Percentiles rank a stretch among this genome's conserved stretches.
Evolutionary conservation across 768 basidiomycete genomes (phyloP).

Genomic region (Porpolomopsis calyptriformis): DNA sequence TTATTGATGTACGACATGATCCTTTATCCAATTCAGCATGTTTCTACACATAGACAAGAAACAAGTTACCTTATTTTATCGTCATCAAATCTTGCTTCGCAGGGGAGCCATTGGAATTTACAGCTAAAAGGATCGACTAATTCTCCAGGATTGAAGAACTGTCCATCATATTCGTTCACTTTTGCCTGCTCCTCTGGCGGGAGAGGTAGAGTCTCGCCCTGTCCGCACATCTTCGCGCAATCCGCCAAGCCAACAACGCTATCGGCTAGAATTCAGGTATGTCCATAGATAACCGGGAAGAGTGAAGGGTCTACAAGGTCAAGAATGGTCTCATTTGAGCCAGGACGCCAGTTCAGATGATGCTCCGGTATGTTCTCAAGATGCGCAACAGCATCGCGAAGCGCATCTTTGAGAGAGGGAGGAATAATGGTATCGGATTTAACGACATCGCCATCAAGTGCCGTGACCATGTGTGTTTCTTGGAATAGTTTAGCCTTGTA

Average conservation of each 20-base stretch:
- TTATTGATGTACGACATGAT: constrained; percentile 32
- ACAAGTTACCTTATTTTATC: constrained; percentile 12
- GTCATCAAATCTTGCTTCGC: constrained; percentile 12
- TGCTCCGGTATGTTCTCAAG: constrained; percentile 29
- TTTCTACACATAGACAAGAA: constrained; percentile 3
- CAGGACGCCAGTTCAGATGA: constrained; percentile 37
- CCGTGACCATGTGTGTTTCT: constrained; percentile 9
- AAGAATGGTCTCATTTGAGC: constrained; percentile 31
- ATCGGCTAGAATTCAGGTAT: constrained; percentile 15
- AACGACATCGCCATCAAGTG: constrained; percentile 20
- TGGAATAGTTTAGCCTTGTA: constrained; percentile 13
- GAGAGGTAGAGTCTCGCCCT: constrained; percentile 13
- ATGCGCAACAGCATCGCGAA: constrained; percentile 16
- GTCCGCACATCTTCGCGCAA: constrained; percentile 16
- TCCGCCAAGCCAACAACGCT: constrained; percentile 15
- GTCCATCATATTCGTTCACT: neutral
- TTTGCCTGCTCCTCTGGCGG: no score
- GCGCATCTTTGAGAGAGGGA: constrained; percentile 12
- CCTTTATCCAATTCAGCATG: constrained; percentile 3
- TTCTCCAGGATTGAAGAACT: neutral
- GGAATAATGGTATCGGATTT: constrained; percentile 27
- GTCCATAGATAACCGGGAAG: constrained; percentile 29
- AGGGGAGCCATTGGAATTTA: constrained; percentile 18
- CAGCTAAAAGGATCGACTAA: neutral
- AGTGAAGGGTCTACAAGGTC: constrained; percentile 38